A percentile compares a stretch with the other conserved stretches of the same genome.
These are phyloP conservation scores for Plectranthus barbatus DNA, from an alignment of 257 asterid genomes.

Conservation along the genomic window DNA sequence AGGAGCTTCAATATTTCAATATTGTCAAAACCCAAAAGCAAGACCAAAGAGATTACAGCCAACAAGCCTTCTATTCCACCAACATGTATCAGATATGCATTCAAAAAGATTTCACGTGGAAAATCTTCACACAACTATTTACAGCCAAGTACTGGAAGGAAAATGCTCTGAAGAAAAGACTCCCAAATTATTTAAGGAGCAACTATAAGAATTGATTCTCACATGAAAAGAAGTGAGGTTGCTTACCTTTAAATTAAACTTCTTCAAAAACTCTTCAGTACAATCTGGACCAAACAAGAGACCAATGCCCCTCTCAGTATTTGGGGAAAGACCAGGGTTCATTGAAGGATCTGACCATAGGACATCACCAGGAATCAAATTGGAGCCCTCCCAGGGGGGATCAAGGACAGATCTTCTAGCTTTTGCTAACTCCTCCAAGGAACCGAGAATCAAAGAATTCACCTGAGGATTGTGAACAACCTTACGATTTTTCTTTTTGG, in stretches of 20 bases:
- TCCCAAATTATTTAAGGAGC: background rate
- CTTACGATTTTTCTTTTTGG: slow-evolving; percentile 77
- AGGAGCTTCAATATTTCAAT: background rate
- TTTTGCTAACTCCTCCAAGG: slow-evolving; percentile 79
- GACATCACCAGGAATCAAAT: slow-evolving; percentile 95
- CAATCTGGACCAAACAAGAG: slow-evolving; percentile 97
- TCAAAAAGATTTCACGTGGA: background rate
- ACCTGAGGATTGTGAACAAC: slow-evolving; percentile 42
- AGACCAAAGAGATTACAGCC: background rate
- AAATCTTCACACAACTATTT: background rate
- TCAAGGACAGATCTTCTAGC: slow-evolving; percentile 97
- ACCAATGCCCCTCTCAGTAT: slow-evolving; percentile 90
- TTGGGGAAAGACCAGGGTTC: slow-evolving; percentile 82
- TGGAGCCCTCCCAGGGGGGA: slow-evolving; percentile 97
- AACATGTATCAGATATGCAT: background rate
- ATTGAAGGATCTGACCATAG: slow-evolving; percentile 97
- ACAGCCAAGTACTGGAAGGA: background rate
- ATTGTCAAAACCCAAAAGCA: background rate
- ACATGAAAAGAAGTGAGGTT: background rate
- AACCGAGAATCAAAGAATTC: slow-evolving; percentile 57
- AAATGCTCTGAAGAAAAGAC: background rate
- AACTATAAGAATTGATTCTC: background rate
- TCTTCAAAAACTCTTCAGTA: slow-evolving; percentile 84
- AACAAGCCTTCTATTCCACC: background rate
- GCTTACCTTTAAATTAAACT: slow-evolving; percentile 58